Conservation (phyloP, 495 filamentous ascomycete genomes). For the Massariosphaeria phaeospora region DNA sequence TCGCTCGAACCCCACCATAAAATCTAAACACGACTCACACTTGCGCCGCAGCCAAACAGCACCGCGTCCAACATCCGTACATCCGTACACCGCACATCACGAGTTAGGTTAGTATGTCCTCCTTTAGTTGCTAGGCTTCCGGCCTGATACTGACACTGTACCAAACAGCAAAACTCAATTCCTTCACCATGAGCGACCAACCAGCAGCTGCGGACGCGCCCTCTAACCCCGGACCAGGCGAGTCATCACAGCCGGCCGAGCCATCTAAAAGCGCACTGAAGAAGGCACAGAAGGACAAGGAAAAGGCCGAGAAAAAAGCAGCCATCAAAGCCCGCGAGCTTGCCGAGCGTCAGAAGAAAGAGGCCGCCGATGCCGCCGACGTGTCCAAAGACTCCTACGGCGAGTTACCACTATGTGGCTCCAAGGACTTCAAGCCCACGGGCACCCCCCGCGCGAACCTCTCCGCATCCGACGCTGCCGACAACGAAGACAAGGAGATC, state of each 20-base stretch:
- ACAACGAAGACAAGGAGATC: constrained; percentile 34
- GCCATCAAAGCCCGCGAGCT: constrained; percentile 34
- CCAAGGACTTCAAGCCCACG: constrained; percentile 32
- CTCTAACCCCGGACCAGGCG: constrained; percentile 10
- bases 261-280: constrained; percentile 62
- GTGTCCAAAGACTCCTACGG: constrained; percentile 43
- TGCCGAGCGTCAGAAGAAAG: constrained; percentile 39
- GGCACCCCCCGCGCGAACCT: constrained; percentile 32
- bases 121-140: too few species aligned
- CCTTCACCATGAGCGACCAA: too few species aligned
- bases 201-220: constrained; percentile 9
- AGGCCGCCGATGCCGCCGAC: constrained; percentile 39
- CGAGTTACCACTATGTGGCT: constrained; percentile 40
- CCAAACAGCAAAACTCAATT: too few species aligned
- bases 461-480: constrained; percentile 22
- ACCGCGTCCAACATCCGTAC: too few species aligned
- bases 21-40: too few species aligned
- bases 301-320: constrained; percentile 47
- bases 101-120: too few species aligned
- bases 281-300: constrained; percentile 64
- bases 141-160: too few species aligned
- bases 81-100: too few species aligned
- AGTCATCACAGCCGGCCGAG: too few species aligned
- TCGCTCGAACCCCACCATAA: constrained; percentile 2
- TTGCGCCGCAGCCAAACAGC: too few species aligned